phyloP scores from a whole-genome alignment of 495 filamentous ascomycete species.

The Talaromyces trachyspermus region DNA sequence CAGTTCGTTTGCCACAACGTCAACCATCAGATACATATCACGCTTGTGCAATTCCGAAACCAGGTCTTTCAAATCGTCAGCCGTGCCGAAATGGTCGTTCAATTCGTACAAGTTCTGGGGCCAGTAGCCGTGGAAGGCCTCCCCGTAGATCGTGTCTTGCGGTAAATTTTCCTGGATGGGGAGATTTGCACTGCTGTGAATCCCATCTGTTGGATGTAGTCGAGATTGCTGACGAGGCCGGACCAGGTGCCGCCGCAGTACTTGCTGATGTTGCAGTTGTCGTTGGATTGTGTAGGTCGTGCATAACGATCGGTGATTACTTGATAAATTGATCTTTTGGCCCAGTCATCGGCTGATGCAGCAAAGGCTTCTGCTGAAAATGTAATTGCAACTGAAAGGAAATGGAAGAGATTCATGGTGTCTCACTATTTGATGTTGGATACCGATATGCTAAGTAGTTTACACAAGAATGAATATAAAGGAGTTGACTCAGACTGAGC shows the following conservation, averaged over 20 bases:
- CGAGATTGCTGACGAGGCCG: constrained; percentile 49
- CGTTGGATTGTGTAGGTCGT: constrained; percentile 47
- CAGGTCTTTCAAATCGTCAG: constrained; percentile 17
- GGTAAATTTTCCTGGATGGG: constrained; percentile 54
- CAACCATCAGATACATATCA: constrained; percentile 55
- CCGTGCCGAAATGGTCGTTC: constrained; percentile 20
- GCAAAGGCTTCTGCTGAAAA: neutral
- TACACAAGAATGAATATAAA: no score
- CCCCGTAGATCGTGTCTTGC: constrained; percentile 38
- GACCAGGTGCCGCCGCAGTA: constrained; percentile 67
- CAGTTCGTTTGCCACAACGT: constrained; percentile 64
- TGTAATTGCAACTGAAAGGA: neutral
- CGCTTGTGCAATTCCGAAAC: constrained; percentile 17
- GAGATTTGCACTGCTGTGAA: constrained; percentile 72
- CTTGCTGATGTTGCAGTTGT: constrained; percentile 34
- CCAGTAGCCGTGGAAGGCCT: constrained; percentile 30
- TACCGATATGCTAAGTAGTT: no score
- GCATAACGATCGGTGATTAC: constrained; percentile 66
- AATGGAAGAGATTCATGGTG: neutral
- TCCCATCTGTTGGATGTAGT: constrained; percentile 55
- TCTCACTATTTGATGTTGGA: no score
- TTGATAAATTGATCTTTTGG: constrained; percentile 54
- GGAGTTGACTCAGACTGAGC: no score
- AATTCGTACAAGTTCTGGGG: constrained; percentile 18
- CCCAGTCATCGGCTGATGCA: constrained; percentile 29